These are phyloP conservation scores for Nemania serpens DNA, from an alignment of 2,329 filamentous ascomycete species.

Conservation along the genomic window DNA sequence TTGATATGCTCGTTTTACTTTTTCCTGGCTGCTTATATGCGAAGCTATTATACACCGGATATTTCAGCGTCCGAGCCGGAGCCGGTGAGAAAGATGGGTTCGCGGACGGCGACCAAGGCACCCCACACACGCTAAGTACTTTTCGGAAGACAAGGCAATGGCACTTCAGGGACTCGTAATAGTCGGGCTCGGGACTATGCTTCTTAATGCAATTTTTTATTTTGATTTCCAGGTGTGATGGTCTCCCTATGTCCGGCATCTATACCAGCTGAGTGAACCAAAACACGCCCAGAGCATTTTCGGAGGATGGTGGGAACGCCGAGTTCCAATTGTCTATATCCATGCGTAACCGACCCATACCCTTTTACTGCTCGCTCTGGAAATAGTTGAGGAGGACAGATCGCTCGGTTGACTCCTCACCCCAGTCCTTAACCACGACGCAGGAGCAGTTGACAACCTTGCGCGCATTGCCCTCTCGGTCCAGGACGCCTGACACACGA, in stretches of 20 bases:
- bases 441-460: conserved; percentile 99
- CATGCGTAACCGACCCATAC: conserved; percentile 37
- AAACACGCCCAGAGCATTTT: conserved; percentile 41
- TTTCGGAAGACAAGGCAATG: conserved; percentile 81
- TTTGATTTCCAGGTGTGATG: conserved; percentile 47
- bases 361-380: conserved; percentile 80
- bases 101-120: conserved; percentile 49
- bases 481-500: conserved; percentile 76
- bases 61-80: conserved; percentile 17
- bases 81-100: conserved; percentile 43
- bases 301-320: conserved; percentile 35
- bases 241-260: conserved; percentile 36
- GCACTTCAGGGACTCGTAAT: no score
- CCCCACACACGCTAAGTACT: conserved; percentile 59
- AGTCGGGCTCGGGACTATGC: not conserved
- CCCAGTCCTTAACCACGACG: conserved; percentile 99
- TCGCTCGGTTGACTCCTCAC: conserved; percentile 99
- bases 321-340: conserved; percentile 37
- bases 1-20: no score
- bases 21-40: no score
- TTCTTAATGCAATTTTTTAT: conserved; percentile 40
- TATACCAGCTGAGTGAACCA: conserved; percentile 54
- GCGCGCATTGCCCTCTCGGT: conserved; percentile 98
- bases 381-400: conserved; percentile 99
- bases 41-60: no score